These are phyloP conservation scores for Yamadazyma kitorensis DNA, from an alignment of 805 yeast genomes.

Conservation along the genomic window DNA sequence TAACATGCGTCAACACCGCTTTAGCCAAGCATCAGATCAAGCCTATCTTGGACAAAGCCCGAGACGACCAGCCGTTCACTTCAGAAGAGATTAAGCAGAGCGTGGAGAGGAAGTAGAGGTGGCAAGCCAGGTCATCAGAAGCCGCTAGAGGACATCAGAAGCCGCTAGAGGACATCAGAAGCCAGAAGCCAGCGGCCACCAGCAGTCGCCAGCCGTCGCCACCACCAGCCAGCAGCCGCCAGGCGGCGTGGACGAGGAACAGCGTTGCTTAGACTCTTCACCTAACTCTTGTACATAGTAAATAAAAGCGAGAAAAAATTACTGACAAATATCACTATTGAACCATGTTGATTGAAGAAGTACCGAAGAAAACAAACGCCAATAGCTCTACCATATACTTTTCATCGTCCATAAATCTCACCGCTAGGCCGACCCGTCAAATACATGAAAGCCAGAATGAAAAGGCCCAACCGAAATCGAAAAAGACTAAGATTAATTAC, in stretches of 20 bases:
- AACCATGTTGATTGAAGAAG: constrained; percentile 45
- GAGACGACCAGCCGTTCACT: constrained; percentile 81
- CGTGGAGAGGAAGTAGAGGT: too few relatives aligned
- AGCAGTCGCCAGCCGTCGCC: too few relatives aligned
- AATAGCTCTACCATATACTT: constrained; percentile 38
- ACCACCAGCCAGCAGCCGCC: too few relatives aligned
- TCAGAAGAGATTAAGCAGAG: constrained; percentile 24
- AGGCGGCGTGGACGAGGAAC: too few relatives aligned
- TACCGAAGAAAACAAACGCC: constrained; percentile 32
- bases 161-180: too few relatives aligned
- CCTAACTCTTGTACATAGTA: too few relatives aligned
- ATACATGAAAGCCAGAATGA: constrained; percentile 13
- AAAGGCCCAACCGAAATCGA: constrained; percentile 24
- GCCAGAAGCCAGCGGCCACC: too few relatives aligned
- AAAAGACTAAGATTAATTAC: constrained; percentile 42
- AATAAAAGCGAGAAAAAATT: too few relatives aligned
- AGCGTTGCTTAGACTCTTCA: too few relatives aligned
- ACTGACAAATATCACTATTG: too few relatives aligned
- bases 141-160: too few relatives aligned
- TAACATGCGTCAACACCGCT: constrained; percentile 76
- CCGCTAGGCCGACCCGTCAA: constrained; percentile 30
- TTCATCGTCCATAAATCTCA: constrained; percentile 38
- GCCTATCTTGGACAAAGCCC: constrained; percentile 82
- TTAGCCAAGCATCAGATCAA: constrained; percentile 73
- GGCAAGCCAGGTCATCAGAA: too few relatives aligned